Evolutionary conservation across 2,329 filamentous ascomycete genomes (phyloP).

Genomic region (Lecanicillium sp.): DNA sequence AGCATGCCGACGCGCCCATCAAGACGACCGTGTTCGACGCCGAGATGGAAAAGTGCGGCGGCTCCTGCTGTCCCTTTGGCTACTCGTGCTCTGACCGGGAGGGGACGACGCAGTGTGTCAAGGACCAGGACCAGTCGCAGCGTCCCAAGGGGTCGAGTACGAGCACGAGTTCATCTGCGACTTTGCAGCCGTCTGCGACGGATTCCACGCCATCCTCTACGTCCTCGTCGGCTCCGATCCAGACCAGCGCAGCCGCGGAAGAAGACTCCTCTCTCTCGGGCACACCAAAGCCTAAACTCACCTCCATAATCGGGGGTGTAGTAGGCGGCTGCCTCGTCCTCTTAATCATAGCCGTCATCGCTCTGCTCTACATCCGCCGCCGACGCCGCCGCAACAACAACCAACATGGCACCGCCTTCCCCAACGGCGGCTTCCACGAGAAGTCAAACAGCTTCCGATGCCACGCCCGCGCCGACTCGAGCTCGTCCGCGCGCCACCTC

Average conservation of each 20-base stretch:
- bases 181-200: conserved; percentile 13
- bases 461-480: conserved; percentile 11
- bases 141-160: conserved; percentile 21
- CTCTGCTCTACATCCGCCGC: conserved; percentile 14
- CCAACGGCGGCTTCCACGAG: conserved; percentile 12
- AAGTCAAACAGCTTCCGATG: conserved; percentile 14
- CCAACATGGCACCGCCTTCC: conserved; percentile 13
- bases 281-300: conserved; percentile 1
- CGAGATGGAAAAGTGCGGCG: conserved; percentile 49
- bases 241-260: not conserved
- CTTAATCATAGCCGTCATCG: conserved; percentile 5
- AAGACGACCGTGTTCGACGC: conserved; percentile 55
- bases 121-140: conserved; percentile 41
- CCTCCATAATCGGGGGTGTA: conserved; percentile 8
- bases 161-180: conserved; percentile 3
- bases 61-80: conserved; percentile 64
- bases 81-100: conserved; percentile 49
- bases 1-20: conserved; percentile 49
- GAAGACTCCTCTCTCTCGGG: not conserved
- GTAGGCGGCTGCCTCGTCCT: conserved; percentile 5
- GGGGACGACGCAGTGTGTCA: conserved; percentile 35
- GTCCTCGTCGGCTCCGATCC: conserved; percentile 13
- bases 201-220: conserved; percentile 12
- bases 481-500: conserved; percentile 17
- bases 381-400: conserved; percentile 8